Base-by-base conservation (phyloP, 768 basidiomycete species). In the Pholiota conissans region DNA sequence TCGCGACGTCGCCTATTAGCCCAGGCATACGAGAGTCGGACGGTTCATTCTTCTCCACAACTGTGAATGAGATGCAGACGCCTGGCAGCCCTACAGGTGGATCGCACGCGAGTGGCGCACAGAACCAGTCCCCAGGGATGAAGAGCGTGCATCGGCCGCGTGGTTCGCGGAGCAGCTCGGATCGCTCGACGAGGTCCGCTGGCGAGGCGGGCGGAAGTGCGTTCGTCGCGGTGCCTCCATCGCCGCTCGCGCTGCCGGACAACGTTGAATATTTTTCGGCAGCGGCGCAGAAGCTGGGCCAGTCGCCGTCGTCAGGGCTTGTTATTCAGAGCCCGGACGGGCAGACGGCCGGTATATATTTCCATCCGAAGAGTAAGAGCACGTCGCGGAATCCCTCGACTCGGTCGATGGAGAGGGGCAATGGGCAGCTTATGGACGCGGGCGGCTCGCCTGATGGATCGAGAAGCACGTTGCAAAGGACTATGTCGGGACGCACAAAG, bases 291-390 rank as follows among this genome's bases (percentile, higher is more conserved):
- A 86, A 85, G 60, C 78, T 93, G 5, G 91, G 91, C 3, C 76
- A 83, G 3, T 87, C 91, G 0, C 87, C 90, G 3, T 88, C 90
- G 5, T 91, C 92, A 10, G 95, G 95, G 0, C 80, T 96, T 6
- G 82, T 98, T 50, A 90, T 98, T 34, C 91, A 95, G 63, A 92
- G 89, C 66, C 93, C 94, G 1, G 94, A 96, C 69, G 96, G 96
- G 0, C 87, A 93, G 63, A 91, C 93, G 2, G 83, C 92, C n/a
- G 96, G 95, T 10, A 95, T 99, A 56, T 92, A 95, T 76, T 99
- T 98, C 73, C 90, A 95, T 60, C 96, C 95, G 1, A 79, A 82
- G 28, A 74, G 60, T 61, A 83, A 74, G 69, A 77, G 62, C 46
- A 26, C 61, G 11, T 69, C 66, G 8, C 64, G 71, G 51, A 73